Conservation (phyloP, 164 flowering plant species). For the Tinospora cordifolia region DNA sequence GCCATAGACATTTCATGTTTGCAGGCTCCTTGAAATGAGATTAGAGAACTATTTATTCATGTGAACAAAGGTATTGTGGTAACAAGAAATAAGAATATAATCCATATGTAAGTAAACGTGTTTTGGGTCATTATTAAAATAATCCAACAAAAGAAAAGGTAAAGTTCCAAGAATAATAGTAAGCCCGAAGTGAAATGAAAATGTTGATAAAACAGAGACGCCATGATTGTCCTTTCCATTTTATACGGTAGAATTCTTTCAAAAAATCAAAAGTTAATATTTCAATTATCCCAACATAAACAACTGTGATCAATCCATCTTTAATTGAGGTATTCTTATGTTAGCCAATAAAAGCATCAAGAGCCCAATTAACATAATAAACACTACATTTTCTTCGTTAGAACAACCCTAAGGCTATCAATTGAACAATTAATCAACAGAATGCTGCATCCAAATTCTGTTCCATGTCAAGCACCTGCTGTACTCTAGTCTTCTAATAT, state of each 20-base stretch:
- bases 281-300: background rate
- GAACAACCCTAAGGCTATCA: background rate
- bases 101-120: background rate
- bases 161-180: background rate
- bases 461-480: background rate
- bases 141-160: background rate
- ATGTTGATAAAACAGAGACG: background rate
- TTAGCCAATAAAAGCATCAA: background rate
- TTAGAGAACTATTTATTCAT: background rate
- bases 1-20: background rate
- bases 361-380: background rate
- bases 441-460: background rate
- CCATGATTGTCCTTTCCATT: background rate
- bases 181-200: background rate
- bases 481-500: background rate
- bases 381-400: background rate
- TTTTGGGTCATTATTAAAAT: background rate
- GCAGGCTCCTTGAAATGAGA: background rate
- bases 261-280: background rate
- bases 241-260: background rate
- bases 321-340: background rate
- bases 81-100: background rate
- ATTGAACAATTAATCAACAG: background rate
- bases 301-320: too few species aligned
- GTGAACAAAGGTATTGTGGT: background rate